Conservation (phyloP, 2,329 filamentous ascomycete species). For the Monosporascus sp. region DNA sequence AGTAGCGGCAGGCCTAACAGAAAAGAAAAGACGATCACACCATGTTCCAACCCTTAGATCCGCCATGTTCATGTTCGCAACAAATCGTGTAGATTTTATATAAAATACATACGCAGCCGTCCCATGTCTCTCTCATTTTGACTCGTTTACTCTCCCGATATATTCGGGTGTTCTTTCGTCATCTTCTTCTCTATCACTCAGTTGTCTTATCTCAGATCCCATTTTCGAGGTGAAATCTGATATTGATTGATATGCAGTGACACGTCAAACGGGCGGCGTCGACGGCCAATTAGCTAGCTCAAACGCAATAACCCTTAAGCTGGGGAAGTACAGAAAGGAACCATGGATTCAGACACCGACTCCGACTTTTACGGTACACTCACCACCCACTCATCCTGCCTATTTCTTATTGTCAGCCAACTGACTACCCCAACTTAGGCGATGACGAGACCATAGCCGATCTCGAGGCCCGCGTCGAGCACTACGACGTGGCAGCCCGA, state of each 20-base stretch:
- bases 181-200: not conserved
- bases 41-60: no score
- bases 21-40: no score
- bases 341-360: not conserved
- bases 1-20: no score
- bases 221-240: not conserved
- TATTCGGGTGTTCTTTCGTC: no score
- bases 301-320: not conserved
- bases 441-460: not conserved
- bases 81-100: no score
- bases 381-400: not conserved
- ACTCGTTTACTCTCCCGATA: no score
- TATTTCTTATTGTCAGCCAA: not conserved
- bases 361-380: conserved; percentile 2
- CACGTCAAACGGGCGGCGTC: not conserved
- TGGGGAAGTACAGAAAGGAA: not conserved
- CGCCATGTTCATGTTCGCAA: no score
- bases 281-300: not conserved
- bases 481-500: not conserved
- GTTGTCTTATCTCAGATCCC: not conserved
- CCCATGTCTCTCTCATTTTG: no score
- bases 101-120: no score
- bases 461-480: not conserved
- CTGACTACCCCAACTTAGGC: not conserved
- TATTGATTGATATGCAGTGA: not conserved